Evolutionary conservation across 305 asterid genomes (phyloP).

Genomic region (Andrographis paniculata): DNA sequence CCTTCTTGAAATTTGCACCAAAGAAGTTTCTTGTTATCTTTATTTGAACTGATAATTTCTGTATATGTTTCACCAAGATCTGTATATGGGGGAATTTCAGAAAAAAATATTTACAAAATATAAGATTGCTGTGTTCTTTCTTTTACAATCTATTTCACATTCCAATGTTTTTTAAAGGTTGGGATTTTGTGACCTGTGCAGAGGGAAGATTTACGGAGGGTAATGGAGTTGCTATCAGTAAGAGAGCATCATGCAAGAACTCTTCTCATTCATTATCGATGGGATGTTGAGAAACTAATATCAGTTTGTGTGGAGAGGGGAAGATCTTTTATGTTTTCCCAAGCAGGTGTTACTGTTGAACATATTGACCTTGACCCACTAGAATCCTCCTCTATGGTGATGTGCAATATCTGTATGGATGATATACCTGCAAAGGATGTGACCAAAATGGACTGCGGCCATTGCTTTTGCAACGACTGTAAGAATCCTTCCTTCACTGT

Average conservation of each 20-base stretch:
- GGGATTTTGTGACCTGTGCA: slow-evolving; percentile 25
- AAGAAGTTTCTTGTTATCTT: neutral
- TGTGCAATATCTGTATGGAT: slow-evolving; percentile 75
- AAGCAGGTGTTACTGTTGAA: slow-evolving; percentile 65
- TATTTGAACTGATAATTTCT: neutral
- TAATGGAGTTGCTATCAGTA: slow-evolving; percentile 82
- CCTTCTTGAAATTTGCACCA: slow-evolving; percentile 8
- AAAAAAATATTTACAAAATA: neutral
- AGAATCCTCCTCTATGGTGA: slow-evolving; percentile 30
- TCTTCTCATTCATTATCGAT: slow-evolving; percentile 77
- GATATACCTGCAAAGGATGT: slow-evolving; percentile 49
- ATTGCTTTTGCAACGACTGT: slow-evolving; percentile 87
- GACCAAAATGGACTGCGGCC: slow-evolving; percentile 90
- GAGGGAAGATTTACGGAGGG: slow-evolving; percentile 74
- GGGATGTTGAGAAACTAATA: slow-evolving; percentile 76
- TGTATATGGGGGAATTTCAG: neutral
- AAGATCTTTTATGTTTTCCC: slow-evolving; percentile 50
- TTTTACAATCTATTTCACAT: neutral
- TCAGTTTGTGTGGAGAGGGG: slow-evolving; percentile 79
- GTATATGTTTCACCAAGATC: slow-evolving; percentile 4
- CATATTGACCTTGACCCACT: slow-evolving; percentile 23
- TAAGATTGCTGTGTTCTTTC: slow-evolving; percentile 1
- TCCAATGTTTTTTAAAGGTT: neutral
- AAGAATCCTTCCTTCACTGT: slow-evolving; percentile 27
- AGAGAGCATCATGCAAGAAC: slow-evolving; percentile 86